Base-by-base conservation (phyloP, 495 filamentous ascomycete genomes). In the Trichoderma orchidacearum region DNA sequence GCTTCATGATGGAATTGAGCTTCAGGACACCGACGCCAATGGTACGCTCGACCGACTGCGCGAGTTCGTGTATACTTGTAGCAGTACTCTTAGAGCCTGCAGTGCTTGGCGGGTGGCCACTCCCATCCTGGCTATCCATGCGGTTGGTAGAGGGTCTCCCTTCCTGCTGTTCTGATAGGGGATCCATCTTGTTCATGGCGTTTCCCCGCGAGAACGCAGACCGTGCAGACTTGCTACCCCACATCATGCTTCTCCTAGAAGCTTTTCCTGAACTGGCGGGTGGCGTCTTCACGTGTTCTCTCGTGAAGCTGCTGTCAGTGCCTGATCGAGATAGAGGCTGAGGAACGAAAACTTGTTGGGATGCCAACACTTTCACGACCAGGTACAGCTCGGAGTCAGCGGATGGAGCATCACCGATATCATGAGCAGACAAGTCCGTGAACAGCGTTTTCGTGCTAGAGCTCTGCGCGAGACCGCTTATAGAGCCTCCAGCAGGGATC, bases 201-300 rank as follows among this genome's bases (percentile, higher is more conserved):
- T 70, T 65, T 34, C 74, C 67, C 53, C 75, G 68, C 45, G 72
- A 68, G 48, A 78, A 77, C 34, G 72, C 68, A 25, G 70, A 69
- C 58, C 74, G 65, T 54, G 71, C 78, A 63, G 68, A 73, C 62
- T 75, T 81, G 61, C 74, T 69, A 0, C 83, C 82, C 84, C 89
- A 94, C 84, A 94, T 90, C 64, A 92, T 71, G 68, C 90, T 95
- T 66, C 83, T 80, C 60, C 90, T 81, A 61, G 87, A 85, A 58
- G 72, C 63, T 62, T 81, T 84, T 45, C 65, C 55, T 12, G 71
- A 68, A 36, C 73, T 61, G 1, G 72, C 68, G 0, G 74, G 70
- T 2, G 41, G 41, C 18, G 41, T 48, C 51, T 75, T 78, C 3
- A 66, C 58, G 11, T 58, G 41, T 7, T 74, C 71, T 35, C 70